Evolutionary conservation across 176 grass and related monocot species (phyloP).

Genomic region (Phoenix dactylifera): DNA sequence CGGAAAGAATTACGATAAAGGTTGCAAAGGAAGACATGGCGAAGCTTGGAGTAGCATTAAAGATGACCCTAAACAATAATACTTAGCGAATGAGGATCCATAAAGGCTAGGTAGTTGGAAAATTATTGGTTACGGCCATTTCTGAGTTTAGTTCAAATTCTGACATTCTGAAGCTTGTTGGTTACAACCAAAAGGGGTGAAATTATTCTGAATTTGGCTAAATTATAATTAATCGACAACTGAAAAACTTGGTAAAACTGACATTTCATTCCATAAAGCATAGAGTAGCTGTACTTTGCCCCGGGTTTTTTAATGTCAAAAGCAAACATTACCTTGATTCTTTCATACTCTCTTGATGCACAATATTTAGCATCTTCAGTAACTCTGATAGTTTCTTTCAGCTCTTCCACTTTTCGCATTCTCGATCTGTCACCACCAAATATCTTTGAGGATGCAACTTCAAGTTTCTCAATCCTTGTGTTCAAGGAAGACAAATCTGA

Average conservation of each 20-base stretch:
- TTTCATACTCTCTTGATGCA: constrained; percentile 81
- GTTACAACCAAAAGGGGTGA: too few species aligned
- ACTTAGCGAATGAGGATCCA: too few species aligned
- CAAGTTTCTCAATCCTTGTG: constrained; percentile 71
- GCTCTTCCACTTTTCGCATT: constrained; percentile 60
- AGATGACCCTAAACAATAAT: too few species aligned
- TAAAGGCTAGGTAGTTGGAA: too few species aligned
- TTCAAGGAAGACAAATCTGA: constrained; percentile 76
- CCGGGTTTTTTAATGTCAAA: background rate
- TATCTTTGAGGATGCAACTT: constrained; percentile 79
- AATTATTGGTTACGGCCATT: too few species aligned
- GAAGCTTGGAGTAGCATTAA: too few species aligned
- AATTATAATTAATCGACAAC: background rate
- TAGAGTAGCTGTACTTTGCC: background rate
- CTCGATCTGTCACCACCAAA: constrained; percentile 90
- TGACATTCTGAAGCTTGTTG: too few species aligned
- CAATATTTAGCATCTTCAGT: constrained; percentile 89
- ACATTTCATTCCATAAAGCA: background rate
- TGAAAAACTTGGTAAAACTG: background rate
- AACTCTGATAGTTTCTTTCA: constrained; percentile 71
- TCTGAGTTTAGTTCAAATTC: too few species aligned
- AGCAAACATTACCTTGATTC: constrained; percentile 66
- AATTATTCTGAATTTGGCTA: too few species aligned
- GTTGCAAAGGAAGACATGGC: too few species aligned
- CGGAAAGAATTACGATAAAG: too few species aligned